Percentiles rank a stretch among this genome's conserved stretches.
Evolutionary conservation across 2,329 filamentous ascomycete species (phyloP).

Genomic region (Pyricularia sp.): DNA sequence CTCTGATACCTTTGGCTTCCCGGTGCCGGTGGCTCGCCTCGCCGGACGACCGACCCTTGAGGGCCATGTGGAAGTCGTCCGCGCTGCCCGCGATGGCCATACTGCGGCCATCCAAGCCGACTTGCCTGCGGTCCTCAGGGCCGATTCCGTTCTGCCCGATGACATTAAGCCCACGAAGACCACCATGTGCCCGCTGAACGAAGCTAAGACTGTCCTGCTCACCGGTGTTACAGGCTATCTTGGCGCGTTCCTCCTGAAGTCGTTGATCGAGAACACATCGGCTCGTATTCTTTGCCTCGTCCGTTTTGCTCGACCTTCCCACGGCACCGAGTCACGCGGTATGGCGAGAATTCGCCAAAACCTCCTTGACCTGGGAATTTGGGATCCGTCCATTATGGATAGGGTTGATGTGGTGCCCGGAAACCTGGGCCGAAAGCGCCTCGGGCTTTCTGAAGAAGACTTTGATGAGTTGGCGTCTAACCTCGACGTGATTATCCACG

Average conservation of each 20-base stretch:
- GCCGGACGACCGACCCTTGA: conserved; percentile 59
- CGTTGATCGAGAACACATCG: conserved; percentile 53
- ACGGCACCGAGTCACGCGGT: neutral
- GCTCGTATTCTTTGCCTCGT: conserved; percentile 62
- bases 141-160: conserved; percentile 31
- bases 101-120: conserved; percentile 65
- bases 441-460: neutral
- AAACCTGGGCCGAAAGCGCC: neutral
- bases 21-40: conserved; percentile 56
- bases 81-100: conserved; percentile 56
- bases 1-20: conserved; percentile 57
- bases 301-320: conserved; percentile 34
- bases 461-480: neutral
- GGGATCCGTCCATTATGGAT: neutral
- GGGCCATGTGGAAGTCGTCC: conserved; percentile 60
- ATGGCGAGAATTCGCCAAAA: neutral
- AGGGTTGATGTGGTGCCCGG: neutral
- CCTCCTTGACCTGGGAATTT: neutral
- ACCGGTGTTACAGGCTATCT: conserved; percentile 68
- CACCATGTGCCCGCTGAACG: conserved; percentile 27
- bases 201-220: conserved; percentile 56
- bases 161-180: neutral
- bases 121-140: conserved; percentile 53
- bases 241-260: conserved; percentile 59
- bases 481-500: conserved; percentile 14